phyloP scores from a whole-genome alignment of 768 basidiomycete genomes.

The Austroboletus festivus region DNA sequence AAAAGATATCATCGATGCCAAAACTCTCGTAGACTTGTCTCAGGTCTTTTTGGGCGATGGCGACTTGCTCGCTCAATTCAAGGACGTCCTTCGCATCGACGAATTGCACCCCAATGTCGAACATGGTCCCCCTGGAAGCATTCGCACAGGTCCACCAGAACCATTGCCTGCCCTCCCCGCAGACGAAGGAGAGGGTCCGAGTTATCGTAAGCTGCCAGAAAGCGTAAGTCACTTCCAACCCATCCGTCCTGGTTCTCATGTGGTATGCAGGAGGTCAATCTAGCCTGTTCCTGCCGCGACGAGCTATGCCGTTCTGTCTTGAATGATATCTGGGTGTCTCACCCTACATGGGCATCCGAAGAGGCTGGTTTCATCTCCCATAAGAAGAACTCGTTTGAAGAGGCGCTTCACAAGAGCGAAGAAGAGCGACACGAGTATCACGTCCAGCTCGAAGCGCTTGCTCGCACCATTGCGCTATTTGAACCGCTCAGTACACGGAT shows the following conservation, averaged over 20 bases:
- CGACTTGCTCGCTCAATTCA: slow-evolving; percentile 80
- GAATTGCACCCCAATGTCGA: slow-evolving; percentile 57
- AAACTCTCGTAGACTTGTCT: slow-evolving; percentile 78
- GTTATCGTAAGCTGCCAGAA: slow-evolving; percentile 86
- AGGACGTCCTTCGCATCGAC: slow-evolving; percentile 80
- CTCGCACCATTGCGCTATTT: slow-evolving; percentile 85
- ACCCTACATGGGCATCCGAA: slow-evolving; percentile 97
- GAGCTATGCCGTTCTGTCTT: slow-evolving; percentile 93
- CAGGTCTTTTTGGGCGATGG: slow-evolving; percentile 78
- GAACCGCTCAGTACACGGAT: slow-evolving; percentile 85
- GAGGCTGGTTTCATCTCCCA: slow-evolving; percentile 92
- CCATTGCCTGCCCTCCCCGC: slow-evolving; percentile 74
- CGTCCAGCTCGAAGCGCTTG: slow-evolving; percentile 87
- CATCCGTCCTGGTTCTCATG: background rate
- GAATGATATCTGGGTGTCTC: slow-evolving; percentile 98
- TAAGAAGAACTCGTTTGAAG: slow-evolving; percentile 96
- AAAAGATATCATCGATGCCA: slow-evolving; percentile 85
- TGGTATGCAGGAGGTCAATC: slow-evolving; percentile 66
- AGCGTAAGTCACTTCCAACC: slow-evolving; percentile 55
- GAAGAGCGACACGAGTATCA: slow-evolving; percentile 99
- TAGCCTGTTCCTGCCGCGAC: slow-evolving; percentile 94
- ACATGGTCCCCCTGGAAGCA: slow-evolving; percentile 73
- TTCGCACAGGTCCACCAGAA: slow-evolving; percentile 73
- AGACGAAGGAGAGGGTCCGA: slow-evolving; percentile 87
- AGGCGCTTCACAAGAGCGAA: slow-evolving; percentile 93